Evolutionary conservation across 2,329 filamentous ascomycete genomes (phyloP), one percentile per base, ranked within the genome.

Genomic region (Sporothrix brasiliensis): DNA sequence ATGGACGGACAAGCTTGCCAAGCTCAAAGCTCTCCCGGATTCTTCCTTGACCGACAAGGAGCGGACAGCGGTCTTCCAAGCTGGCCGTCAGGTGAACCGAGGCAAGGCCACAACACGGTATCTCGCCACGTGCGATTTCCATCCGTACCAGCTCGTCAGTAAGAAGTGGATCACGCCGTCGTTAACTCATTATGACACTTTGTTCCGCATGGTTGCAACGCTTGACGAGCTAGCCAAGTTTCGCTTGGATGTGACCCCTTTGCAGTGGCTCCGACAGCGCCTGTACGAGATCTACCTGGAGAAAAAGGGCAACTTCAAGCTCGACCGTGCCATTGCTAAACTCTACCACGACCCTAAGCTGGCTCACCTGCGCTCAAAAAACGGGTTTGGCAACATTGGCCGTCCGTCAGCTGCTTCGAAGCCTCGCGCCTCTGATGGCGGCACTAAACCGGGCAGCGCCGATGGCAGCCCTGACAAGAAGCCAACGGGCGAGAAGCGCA

Each of bases 221-320:
- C 79, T 87, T 39, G 81, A 83, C 3, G 85, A 87, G 75, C 78
- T 88, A 58, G 81, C 80, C 69, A 86, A 84, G 74, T 87, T 86
- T 70, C 80, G 82, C 41, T 80, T 87, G 5, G 83, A 85, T 50
- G 78, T 88, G 24, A 81, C 80, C 2, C 85, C 86, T 0, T 76
- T 86, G 3, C 81, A 87, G 34, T 88, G 86, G 86, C 78, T 88
- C 68, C 84, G 86, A 4, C 85, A 88, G 49, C 84, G 86, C 14
- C 79, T 88, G 65, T 80, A 84, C 72, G 85, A 88, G 76, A 77
- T 87, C 16, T 80, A 81, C 50, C 70, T 69, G 10, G 78, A 78
- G 21, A 77, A 83, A 52, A 84, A 84, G 0, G 74, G 82, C 2
- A 79, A 79, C 19, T 88, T 88, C 74, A 86, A 82, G 74, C 77